Conservation (phyloP, 371 early-diverging fungal genomes). For the Mucor lusitanicus region DNA sequence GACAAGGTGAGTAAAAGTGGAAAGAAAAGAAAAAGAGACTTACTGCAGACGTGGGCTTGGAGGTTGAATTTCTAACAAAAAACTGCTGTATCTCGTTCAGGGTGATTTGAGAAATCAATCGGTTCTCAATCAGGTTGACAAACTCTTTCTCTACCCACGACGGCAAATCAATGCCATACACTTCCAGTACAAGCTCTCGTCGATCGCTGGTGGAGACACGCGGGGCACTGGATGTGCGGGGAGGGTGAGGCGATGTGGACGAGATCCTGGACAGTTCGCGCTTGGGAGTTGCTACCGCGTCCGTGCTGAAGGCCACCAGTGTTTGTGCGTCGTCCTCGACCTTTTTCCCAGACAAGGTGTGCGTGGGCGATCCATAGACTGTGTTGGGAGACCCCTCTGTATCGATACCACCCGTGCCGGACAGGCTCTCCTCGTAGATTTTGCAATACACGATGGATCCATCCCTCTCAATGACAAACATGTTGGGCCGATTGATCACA, state of each 20-base stretch:
- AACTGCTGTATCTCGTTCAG: conserved; percentile 68
- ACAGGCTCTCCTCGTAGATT: conserved; percentile 34
- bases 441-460: conserved; percentile 54
- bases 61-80: conserved; percentile 67
- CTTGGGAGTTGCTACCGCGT: not conserved
- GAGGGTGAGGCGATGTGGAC: conserved; percentile 13
- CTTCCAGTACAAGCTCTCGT: conserved; percentile 67
- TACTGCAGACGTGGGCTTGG: conserved; percentile 69
- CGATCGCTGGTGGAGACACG: conserved; percentile 7
- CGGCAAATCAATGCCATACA: conserved; percentile 75
- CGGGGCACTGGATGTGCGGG: conserved; percentile 19
- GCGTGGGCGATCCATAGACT: conserved; percentile 10
- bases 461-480: conserved; percentile 71
- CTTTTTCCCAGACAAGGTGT: conserved; percentile 2
- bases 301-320: conserved; percentile 1
- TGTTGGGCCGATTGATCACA: conserved; percentile 71
- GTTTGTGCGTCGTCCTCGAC: conserved; percentile 17
- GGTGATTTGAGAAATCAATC: conserved; percentile 64
- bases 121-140: conserved; percentile 64
- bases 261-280: conserved; percentile 10
- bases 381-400: conserved; percentile 13
- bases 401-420: not conserved
- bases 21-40: conserved; percentile 7
- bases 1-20: not conserved
- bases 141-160: conserved; percentile 69